These are phyloP conservation scores for Calocera cornea DNA, from an alignment of 768 basidiomycete species.

Conservation along the genomic window DNA sequence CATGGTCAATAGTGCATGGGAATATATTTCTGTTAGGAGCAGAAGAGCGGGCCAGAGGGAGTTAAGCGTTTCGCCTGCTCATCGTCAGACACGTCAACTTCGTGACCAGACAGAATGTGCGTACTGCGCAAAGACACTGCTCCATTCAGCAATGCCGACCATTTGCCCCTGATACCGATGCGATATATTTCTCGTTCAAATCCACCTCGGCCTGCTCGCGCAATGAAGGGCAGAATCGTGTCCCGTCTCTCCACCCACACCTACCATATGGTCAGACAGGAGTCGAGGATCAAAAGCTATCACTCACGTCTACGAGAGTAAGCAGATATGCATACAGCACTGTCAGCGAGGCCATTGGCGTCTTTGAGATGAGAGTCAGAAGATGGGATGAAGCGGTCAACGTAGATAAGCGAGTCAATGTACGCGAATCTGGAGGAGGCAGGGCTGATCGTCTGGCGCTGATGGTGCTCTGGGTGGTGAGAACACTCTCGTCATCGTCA, in stretches of 20 bases:
- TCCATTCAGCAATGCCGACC: conserved; percentile 4
- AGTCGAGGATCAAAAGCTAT: neutral
- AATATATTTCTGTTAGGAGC: conserved; percentile 68
- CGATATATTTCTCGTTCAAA: conserved; percentile 67
- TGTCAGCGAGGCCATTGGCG: conserved; percentile 25
- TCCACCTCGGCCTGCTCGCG: conserved; percentile 41
- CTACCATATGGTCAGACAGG: neutral
- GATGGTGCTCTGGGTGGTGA: conserved; percentile 6
- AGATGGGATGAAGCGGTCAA: conserved; percentile 34
- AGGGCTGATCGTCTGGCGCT: conserved; percentile 16
- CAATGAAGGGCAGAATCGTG: conserved; percentile 41
- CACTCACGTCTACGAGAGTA: conserved; percentile 34
- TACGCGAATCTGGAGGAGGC: conserved; percentile 43
- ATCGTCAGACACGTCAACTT: neutral
- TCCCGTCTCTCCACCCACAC: conserved; percentile 46
- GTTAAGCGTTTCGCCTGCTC: conserved; percentile 33
- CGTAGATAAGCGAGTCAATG: conserved; percentile 47
- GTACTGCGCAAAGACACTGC: conserved; percentile 23
- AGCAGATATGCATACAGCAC: conserved; percentile 47
- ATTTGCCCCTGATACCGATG: conserved; percentile 37
- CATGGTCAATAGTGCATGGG: conserved; percentile 74
- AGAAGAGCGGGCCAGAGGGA: conserved; percentile 55
- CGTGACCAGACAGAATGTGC: conserved; percentile 13
- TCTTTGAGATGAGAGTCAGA: conserved; percentile 29
- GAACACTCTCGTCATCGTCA: conserved; percentile 1